phyloP scores from a whole-genome alignment of 2,329 filamentous ascomycete species.

The Talaromyces amestolkiae region DNA sequence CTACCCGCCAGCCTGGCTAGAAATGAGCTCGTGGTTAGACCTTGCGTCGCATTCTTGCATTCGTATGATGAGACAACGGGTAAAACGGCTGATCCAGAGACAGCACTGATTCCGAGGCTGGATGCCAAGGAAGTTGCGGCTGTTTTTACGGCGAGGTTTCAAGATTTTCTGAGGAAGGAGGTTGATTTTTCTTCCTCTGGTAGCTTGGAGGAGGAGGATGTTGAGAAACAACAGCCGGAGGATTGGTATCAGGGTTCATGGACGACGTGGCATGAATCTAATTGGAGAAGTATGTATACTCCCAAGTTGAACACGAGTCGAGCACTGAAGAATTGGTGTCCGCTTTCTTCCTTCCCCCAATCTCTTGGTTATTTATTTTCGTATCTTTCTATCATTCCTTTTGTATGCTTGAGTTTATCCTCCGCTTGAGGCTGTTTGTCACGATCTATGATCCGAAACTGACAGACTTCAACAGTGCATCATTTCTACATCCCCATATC shows the following conservation, averaged over 20 bases:
- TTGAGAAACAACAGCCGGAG: constrained; percentile 44
- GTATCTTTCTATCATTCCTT: neutral
- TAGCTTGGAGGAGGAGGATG: constrained; percentile 23
- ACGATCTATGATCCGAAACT: neutral
- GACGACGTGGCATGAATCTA: constrained; percentile 72
- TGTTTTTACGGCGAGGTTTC: constrained; percentile 86
- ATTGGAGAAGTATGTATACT: constrained; percentile 61
- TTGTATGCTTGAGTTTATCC: neutral
- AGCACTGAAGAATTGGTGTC: neutral
- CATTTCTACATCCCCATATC: constrained; percentile 86
- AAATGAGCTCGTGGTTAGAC: constrained; percentile 70
- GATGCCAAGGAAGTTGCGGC: constrained; percentile 90
- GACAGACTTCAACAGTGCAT: constrained; percentile 59
- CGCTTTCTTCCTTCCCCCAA: neutral
- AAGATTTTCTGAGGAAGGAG: constrained; percentile 68
- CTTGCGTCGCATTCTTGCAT: constrained; percentile 75
- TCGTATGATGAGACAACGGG: constrained; percentile 51
- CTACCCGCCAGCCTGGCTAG: constrained; percentile 73
- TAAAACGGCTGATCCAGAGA: constrained; percentile 57
- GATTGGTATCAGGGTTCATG: constrained; percentile 85
- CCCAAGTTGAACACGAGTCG: neutral
- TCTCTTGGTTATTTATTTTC: neutral
- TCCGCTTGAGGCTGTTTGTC: neutral
- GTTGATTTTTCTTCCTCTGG: constrained; percentile 50
- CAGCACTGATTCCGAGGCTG: constrained; percentile 72